Base-by-base conservation (phyloP, 768 basidiomycete genomes). In the Russula virescens region DNA sequence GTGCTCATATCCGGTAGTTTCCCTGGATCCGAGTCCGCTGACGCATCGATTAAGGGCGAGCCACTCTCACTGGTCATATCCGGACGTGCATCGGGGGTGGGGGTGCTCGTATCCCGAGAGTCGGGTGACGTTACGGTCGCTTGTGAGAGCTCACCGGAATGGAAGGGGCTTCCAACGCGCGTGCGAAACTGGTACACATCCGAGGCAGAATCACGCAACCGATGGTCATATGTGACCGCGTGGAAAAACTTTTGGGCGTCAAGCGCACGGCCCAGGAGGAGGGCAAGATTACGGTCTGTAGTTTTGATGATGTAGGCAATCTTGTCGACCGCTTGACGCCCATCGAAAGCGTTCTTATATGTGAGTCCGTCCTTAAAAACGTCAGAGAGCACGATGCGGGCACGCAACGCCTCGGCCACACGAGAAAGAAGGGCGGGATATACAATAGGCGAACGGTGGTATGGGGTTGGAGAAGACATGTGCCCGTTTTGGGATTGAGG, bases 201-300 rank as follows among this genome's bases (percentile, higher is more conserved):
- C 64, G 81, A 81, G 0, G 86, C 77, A 69, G 86, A 93, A 74
- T 98, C 97, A 55, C 97, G 79, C 61, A 99, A 73, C 16, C 96
- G 88, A 73, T 99, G 97, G 70, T 98, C 96, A 71, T 98, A 99
- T 10, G 97, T 98, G 68, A 99, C 97, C 70, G 98, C 97, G 71
- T 99, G 97, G 72, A 99, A 98, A 76, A 94, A 98, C 76, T 98
- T 98, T 74, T 98, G 97, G 10, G 95, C 89, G 70, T 98, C 97
- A 57, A 99, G 78, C 3, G 97, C 94, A 46, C 97, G 83, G 6
- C 97, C 97, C n/a, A 98, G 82, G 2, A 99, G 80, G 49, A 98
- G 77, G 13, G 97, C 97, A 28, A 99, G 81, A 74, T 97, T 98
- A 16, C 97, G 83, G 75, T 99, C 97, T 7, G 94, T 93, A 3